These are phyloP conservation scores for Ophiostoma montium DNA, from an alignment of 2,329 filamentous ascomycete genomes.

Conservation along the genomic window DNA sequence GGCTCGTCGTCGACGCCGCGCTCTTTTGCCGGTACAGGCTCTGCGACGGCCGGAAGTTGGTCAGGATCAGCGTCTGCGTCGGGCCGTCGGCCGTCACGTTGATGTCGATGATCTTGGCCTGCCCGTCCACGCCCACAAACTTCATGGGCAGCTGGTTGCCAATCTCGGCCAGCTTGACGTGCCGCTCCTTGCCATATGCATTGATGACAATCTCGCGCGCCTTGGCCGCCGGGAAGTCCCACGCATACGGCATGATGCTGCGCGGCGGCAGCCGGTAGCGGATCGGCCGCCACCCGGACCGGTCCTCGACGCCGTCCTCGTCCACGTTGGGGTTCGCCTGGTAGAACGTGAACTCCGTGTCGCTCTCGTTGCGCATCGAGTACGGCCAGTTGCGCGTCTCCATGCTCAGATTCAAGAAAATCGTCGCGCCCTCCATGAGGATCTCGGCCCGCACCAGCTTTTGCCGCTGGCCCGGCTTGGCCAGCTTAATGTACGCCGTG, in stretches of 20 bases:
- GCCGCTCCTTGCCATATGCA: constrained; percentile 66
- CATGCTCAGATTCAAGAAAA: constrained; percentile 80
- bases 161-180: constrained; percentile 92
- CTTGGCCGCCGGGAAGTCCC: constrained; percentile 98
- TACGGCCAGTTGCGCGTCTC: constrained; percentile 97
- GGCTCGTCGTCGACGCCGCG: constrained; percentile 59
- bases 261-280: constrained; percentile 81
- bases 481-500: constrained; percentile 83
- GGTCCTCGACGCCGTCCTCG: constrained; percentile 72
- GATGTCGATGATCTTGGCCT: constrained; percentile 85
- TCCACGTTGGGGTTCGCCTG: constrained; percentile 88
- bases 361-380: constrained; percentile 96
- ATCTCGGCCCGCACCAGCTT: constrained; percentile 77
- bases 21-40: constrained; percentile 58
- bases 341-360: constrained; percentile 91
- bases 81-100: constrained; percentile 93
- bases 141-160: constrained; percentile 94
- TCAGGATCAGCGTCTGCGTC: constrained; percentile 84
- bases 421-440: constrained; percentile 80
- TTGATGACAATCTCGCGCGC: constrained; percentile 82
- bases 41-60: constrained; percentile 85
- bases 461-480: constrained; percentile 80
- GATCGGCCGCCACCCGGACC: constrained; percentile 82
- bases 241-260: constrained; percentile 98
- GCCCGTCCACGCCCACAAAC: constrained; percentile 51